These are phyloP conservation scores for Nemania serpens DNA, from an alignment of 2,329 filamentous ascomycete species.

Conservation along the genomic window DNA sequence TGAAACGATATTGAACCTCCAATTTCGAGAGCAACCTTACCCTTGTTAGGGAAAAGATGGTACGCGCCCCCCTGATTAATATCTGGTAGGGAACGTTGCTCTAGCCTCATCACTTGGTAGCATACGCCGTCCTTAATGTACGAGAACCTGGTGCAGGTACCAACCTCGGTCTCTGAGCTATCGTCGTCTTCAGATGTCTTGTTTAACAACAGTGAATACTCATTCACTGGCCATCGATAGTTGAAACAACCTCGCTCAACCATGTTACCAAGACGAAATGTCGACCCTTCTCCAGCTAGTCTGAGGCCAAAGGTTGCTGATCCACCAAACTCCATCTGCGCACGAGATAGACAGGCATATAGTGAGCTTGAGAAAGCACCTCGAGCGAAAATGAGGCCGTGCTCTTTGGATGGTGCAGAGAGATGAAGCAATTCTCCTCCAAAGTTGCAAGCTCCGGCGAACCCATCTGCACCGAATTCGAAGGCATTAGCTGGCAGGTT, in stretches of 20 bases:
- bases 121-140: slow-evolving; percentile 21
- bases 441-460: slow-evolving; percentile 24
- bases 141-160: slow-evolving; percentile 21
- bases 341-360: slow-evolving; percentile 22
- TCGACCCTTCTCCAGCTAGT: slow-evolving; percentile 13
- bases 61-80: background rate
- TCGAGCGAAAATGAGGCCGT: slow-evolving; percentile 24
- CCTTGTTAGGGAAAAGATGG: background rate
- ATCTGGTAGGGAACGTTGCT: slow-evolving; percentile 8
- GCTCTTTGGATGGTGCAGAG: slow-evolving; percentile 17
- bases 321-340: slow-evolving; percentile 15
- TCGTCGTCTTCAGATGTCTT: background rate
- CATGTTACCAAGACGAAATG: slow-evolving; percentile 21
- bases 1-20: slow-evolving; percentile 17
- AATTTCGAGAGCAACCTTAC: slow-evolving; percentile 11
- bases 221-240: no score
- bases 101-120: slow-evolving; percentile 25
- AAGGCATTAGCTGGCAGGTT: slow-evolving; percentile 23
- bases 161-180: slow-evolving; percentile 6
- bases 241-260: slow-evolving; percentile 22
- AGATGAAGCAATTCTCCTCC: slow-evolving; percentile 26
- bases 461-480: slow-evolving; percentile 27
- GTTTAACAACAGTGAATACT: no score
- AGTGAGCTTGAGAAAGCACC: slow-evolving; percentile 21
- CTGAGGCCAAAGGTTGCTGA: slow-evolving; percentile 22